Evolutionary conservation across 208 protist genomes (phyloP).

Genomic region (Wallacemonas collosoma): DNA sequence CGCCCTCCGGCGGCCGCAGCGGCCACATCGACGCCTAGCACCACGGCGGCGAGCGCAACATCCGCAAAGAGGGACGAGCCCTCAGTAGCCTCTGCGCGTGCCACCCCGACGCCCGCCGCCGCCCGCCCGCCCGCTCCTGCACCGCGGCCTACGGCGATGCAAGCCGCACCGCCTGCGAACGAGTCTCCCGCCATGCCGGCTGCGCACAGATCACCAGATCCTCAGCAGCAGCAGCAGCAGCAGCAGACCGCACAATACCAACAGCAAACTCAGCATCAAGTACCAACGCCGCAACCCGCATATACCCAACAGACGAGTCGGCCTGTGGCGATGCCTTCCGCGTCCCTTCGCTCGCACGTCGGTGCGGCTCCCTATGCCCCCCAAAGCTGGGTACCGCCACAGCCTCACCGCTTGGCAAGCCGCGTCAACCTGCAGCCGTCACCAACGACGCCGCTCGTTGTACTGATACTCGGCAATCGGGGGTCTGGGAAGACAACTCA

Average conservation of each 20-base stretch:
- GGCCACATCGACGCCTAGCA: not conserved
- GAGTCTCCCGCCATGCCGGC: not conserved
- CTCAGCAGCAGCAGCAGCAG: too few relatives aligned
- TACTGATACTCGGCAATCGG: constrained; percentile 82
- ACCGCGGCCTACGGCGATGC: not conserved
- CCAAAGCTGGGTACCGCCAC: constrained; percentile 17
- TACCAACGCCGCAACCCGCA: not conserved
- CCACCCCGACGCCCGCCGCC: not conserved
- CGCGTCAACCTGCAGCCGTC: not conserved
- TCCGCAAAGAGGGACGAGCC: too few relatives aligned
- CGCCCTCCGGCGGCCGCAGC: not conserved
- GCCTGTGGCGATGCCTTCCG: not conserved
- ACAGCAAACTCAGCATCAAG: too few relatives aligned
- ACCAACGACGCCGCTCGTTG: constrained; percentile 53
- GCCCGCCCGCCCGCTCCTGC: not conserved
- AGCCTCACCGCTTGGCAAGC: not conserved
- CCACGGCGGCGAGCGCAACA: too few relatives aligned
- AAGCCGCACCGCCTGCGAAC: not conserved
- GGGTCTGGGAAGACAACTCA: constrained; percentile 86
- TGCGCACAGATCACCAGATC: not conserved
- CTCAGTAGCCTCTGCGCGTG: too few relatives aligned
- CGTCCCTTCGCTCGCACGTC: not conserved
- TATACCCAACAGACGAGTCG: not conserved
- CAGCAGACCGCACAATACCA: too few relatives aligned
- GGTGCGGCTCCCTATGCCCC: not conserved